Base-by-base conservation (phyloP, 345 rosid species). In the Hibiscus mutabilis region DNA sequence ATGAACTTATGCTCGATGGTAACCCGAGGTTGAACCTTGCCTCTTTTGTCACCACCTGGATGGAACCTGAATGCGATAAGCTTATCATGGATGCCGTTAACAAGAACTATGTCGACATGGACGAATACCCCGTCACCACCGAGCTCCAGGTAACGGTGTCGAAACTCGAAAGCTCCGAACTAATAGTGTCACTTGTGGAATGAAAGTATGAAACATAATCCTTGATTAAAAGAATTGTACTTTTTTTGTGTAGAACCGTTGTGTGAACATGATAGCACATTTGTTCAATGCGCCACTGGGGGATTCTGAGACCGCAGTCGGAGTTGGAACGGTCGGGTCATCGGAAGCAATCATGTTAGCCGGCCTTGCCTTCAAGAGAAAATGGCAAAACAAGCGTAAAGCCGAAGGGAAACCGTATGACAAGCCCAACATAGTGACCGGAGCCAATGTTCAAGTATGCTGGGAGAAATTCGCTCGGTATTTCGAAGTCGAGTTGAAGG, bases 311-410 rank as follows among this genome's bases (percentile, higher is more conserved):
- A 70, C 91, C 0, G 97, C 97, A 0, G 86, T 91, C 2, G 98
- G 98, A 6, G 98, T 93, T 0, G 98, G 97, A 18, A 93, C 97
- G 0, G 97, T 93, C 0, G 98, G 98, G 2, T 93, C 98, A 27
- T 93, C 98, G 0, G 97, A 93, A 82, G 98, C 98, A 13, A 93
- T 93, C 24, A 93, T 93, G 98, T 84, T 93, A 8, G 97, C 98
- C 0, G 97, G 97, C 5, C 85, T 93, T 33, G 97, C 97, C 11
- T 91, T 93, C 79, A 91, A 93, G 83, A 80, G 98, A 73, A 87
- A 86, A 69, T 93, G 97, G 98, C 97, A 93, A 79, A 93, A 91
- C 88, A 89, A 79, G 79, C 87, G 94, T 24, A 91, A 75, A 72
- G 96, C 91, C 0, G 84, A 87, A 78, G 98, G 98, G 35, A 86